A percentile compares a stretch with the other conserved stretches of the same genome.
Conservation (phyloP, 306 rosid genomes). For the Malus sieversii region DNA sequence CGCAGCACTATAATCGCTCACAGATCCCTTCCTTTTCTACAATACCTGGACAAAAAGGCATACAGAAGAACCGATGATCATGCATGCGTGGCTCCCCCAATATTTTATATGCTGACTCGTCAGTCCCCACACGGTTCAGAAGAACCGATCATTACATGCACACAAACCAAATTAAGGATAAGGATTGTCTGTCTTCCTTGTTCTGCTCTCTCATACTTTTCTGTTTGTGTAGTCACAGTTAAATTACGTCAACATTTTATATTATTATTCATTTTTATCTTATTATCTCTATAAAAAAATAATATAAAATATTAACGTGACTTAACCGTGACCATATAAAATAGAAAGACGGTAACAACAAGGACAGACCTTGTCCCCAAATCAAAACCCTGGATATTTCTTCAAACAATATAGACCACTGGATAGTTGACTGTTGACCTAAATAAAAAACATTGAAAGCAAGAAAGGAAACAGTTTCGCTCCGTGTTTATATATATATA, state of each 20-base stretch:
- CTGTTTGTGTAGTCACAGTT: no score
- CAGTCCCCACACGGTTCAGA: neutral
- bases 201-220: no score
- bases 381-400: neutral
- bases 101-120: neutral
- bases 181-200: no score
- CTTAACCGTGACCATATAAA: no score
- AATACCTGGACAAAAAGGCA: neutral
- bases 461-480: neutral
- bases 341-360: accelerated
- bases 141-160: neutral
- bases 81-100: neutral
- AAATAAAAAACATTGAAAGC: no score
- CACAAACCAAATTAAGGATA: neutral
- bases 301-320: no score
- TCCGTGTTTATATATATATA: neutral
- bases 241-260: no score
- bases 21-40: no score
- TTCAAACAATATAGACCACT: neutral
- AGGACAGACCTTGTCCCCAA: neutral
- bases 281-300: no score
- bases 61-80: neutral
- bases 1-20: no score
- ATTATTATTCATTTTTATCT: no score
- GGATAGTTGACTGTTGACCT: neutral